A percentile compares a stretch with the other conserved stretches of the same genome.
phyloP scores from a whole-genome alignment of 1,284 basidiomycete genomes.

The Inonotus hispidus region DNA sequence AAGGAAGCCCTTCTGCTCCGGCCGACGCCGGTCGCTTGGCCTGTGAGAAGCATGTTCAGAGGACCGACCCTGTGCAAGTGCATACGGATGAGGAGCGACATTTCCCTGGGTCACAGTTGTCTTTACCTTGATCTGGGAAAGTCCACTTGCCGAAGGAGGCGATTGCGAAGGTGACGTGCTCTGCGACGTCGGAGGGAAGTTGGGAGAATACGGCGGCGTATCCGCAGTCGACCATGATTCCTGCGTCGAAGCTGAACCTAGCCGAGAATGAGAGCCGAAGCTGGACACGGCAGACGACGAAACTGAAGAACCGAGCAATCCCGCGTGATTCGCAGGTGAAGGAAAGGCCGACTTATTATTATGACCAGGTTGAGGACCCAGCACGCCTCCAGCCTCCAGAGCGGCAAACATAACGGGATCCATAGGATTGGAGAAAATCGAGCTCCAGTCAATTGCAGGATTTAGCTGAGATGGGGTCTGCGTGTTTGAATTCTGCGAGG shows the following conservation, averaged over 20 bases:
- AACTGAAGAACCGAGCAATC: conserved; percentile 8
- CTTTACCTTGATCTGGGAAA: conserved; percentile 15
- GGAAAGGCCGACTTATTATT: conserved; percentile 10
- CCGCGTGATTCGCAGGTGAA: background rate
- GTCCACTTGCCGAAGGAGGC: conserved; percentile 12
- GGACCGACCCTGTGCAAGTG: background rate
- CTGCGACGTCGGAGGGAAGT: conserved; percentile 10
- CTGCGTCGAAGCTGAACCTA: background rate
- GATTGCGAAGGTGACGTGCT: conserved; percentile 16
- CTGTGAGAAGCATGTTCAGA: conserved; percentile 8
- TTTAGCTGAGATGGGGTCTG: conserved; percentile 13
- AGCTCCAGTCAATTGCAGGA: conserved; percentile 43
- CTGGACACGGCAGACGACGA: conserved; percentile 8
- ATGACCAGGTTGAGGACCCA: conserved; percentile 26
- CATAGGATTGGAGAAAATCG: conserved; percentile 51
- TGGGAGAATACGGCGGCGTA: conserved; percentile 14
- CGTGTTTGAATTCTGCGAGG: conserved; percentile 7
- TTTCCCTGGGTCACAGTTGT: background rate
- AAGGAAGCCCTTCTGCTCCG: conserved; percentile 17
- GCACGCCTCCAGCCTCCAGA: conserved; percentile 52
- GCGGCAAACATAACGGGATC: conserved; percentile 53
- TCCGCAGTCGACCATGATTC: conserved; percentile 9
- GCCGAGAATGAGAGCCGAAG: conserved; percentile 7
- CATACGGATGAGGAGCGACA: conserved; percentile 9
- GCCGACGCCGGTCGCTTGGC: conserved; percentile 7